Evolutionary conservation across 139 green algal genomes (phyloP), one percentile per base, ranked within the genome.

Genomic region (Nannochloris sp.): DNA sequence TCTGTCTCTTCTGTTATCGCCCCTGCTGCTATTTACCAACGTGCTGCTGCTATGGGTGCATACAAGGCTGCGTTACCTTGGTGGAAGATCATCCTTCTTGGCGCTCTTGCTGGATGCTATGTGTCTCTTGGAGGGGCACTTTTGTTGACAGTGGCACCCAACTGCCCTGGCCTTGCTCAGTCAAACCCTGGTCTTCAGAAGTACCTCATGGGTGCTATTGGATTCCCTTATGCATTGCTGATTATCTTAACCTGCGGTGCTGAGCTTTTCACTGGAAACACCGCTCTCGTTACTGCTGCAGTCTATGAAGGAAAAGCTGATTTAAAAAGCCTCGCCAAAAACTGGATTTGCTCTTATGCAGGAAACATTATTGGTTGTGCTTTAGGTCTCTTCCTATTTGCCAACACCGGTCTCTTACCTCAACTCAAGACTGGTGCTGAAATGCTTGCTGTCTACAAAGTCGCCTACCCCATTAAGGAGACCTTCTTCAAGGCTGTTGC

Each of bases 211-310:
- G 81, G 81, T 5, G 65, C 65, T 10, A 61, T 87, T 35, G 77
- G 87, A 23, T 81, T 94, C 48, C 85, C 86, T 19, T 81, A 81
- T 46, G 86, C 85, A 30, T 71, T 93, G 60, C 67, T 87, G 27
- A 78, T 85, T 64, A 81, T 81, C 23, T 60, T 85, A 4, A 48
- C 85, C 9, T 85, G 75, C 33, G 89, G 89, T 34, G 80, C 81
- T 6, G 88, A 95, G 78, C 81, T 96, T 38, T 96, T 90, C 75
- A 96, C 87, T 4, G 85, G 87, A 60, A 94, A 94, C 75, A 85
- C 85, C 31, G 78, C 83, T 0, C 58, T 90, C 32, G 73, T 91
- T 39, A 80, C 81, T 2, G 65, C 75, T 13, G 85, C 88, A 0
- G 45, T 85, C n/a, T 64, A 80, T 34, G 78, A 89, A 65, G 75